Evolutionary conservation across 306 rosid genomes (phyloP), one percentile per base, ranked within the genome.

Genomic region (Alnus rubra): DNA sequence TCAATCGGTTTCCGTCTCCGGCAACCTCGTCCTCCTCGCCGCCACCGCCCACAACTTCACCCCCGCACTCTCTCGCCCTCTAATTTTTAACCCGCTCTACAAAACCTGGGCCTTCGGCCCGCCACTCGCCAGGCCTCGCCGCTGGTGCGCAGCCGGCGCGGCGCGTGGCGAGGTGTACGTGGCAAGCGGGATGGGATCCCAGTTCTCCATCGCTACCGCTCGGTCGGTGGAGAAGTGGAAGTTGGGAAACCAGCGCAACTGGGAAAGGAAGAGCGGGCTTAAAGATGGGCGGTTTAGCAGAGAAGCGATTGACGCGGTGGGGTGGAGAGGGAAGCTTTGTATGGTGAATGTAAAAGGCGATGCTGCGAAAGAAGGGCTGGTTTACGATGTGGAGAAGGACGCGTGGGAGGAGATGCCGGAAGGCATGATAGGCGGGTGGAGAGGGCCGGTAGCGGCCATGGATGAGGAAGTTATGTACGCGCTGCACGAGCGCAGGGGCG

Each of bases 381-480:
- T 88, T 9, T 94, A 91, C 70, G 91, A 94, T 67, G 85, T 84
- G 37, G 86, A 72, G 13, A 76, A 65, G 53, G 95, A 88, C 39
- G 35, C 0, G 53, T 92, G 97, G 98, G 73, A 72, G 75, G 93
- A 80, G 72, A 92, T 94, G 97, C 89, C 91, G 74, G 80, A 83
- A 50, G 98, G 98, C 10, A 92, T 94, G 98, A 44, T 89, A 5
- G 77, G 31, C 1, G 97, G 97, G 2, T 94, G 97, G 94, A 85
- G 86, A 14, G 98, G 98, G 1, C 98, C 98, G 12, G 98, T 88
- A 72, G 97, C 92, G 3, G 94, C 98, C 47, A 85, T 95, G 98
- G 93, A 86, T 31, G 97, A 91, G 69, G 85, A 88, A 0, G 90
- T 74, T 16, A 82, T 95, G 93, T 95, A 83, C 52, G 92, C 82